phyloP scores from a whole-genome alignment of 306 rosid species.

The Dalbergia cochinchinensis region DNA sequence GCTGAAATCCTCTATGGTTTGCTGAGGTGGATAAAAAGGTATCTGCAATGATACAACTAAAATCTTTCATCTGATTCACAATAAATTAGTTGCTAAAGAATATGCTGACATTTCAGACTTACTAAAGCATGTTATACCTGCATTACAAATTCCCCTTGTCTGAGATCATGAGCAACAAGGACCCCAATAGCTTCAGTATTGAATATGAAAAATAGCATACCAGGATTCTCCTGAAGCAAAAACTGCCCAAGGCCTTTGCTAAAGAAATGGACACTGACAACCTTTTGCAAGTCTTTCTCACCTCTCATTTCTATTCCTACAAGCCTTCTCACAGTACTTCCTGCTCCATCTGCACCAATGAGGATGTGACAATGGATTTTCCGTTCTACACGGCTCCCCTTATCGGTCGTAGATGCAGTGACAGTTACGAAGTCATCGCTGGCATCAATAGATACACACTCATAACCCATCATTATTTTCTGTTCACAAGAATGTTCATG shows the following conservation, averaged over 20 bases:
- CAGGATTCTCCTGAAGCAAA: constrained; percentile 87
- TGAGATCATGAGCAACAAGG: constrained; percentile 95
- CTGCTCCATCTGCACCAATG: constrained; percentile 88
- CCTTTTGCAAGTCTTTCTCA: constrained; percentile 86
- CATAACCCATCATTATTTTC: constrained; percentile 80
- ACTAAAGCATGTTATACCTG: constrained; percentile 69
- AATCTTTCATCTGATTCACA: constrained; percentile 42
- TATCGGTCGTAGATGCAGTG: constrained; percentile 62
- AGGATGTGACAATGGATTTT: constrained; percentile 69
- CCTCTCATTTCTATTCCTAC: constrained; percentile 86
- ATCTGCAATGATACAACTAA: constrained; percentile 63
- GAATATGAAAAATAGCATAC: constrained; percentile 94
- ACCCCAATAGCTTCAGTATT: constrained; percentile 93
- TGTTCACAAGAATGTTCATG: constrained; percentile 47
- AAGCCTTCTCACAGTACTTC: constrained; percentile 87
- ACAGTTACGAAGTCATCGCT: constrained; percentile 61
- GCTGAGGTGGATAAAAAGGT: constrained; percentile 98
- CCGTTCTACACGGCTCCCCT: constrained; percentile 65
- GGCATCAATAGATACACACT: constrained; percentile 72
- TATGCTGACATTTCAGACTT: constrained; percentile 14
- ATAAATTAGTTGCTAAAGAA: constrained; percentile 34
- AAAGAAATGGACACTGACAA: constrained; percentile 87
- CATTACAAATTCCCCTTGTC: constrained; percentile 91
- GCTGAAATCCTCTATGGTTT: constrained; percentile 75
- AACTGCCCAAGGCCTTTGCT: constrained; percentile 87